Evolutionary conservation across 1,284 basidiomycete species (phyloP).

Genomic region (Ganoderma leucocontextum): DNA sequence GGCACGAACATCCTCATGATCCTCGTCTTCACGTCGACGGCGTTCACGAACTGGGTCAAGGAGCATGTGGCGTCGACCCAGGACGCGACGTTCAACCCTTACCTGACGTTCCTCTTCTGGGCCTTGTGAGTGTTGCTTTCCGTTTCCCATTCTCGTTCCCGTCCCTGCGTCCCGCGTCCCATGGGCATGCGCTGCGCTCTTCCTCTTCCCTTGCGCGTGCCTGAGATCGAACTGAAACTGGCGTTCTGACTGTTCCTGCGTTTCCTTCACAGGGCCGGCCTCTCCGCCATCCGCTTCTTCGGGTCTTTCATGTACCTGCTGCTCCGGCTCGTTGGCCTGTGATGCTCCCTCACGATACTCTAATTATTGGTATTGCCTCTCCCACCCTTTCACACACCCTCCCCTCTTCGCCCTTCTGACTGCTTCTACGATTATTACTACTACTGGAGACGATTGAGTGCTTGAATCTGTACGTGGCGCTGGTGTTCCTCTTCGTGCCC

Average conservation of each 20-base stretch:
- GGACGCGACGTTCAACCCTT: slow-evolving; percentile 81
- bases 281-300: slow-evolving; percentile 81
- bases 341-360: slow-evolving; percentile 22
- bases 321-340: slow-evolving; percentile 71
- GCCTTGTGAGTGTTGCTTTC: slow-evolving; percentile 65
- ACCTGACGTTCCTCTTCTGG: slow-evolving; percentile 84
- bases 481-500: background rate
- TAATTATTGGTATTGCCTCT: slow-evolving; percentile 20
- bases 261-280: slow-evolving; percentile 62
- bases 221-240: background rate
- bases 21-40: slow-evolving; percentile 81
- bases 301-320: slow-evolving; percentile 83
- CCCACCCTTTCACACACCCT: background rate
- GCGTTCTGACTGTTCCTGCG: slow-evolving; percentile 8
- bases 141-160: background rate
- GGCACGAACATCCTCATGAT: slow-evolving; percentile 88
- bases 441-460: background rate
- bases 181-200: background rate
- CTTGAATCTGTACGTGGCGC: slow-evolving; percentile 3
- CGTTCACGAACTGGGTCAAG: slow-evolving; percentile 73
- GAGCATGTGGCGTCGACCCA: slow-evolving; percentile 55
- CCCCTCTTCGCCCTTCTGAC: background rate
- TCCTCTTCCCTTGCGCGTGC: background rate
- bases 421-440: background rate
- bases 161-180: background rate